phyloP scores from a whole-genome alignment of 2,329 filamentous ascomycete genomes.

The Aspergillus intermedius region DNA sequence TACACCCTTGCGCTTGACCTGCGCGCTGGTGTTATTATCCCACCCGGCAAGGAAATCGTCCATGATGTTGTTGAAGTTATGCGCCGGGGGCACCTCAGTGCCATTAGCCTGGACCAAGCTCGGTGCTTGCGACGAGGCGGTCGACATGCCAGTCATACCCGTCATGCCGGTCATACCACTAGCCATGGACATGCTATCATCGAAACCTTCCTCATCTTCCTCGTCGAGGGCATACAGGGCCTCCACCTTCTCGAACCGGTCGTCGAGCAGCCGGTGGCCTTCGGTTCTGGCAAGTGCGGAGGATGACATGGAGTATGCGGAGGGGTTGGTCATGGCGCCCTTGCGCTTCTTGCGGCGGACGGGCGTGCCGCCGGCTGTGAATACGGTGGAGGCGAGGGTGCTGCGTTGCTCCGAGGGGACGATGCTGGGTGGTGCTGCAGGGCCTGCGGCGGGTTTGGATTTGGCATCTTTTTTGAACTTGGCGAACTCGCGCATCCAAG shows the following conservation, averaged over 20 bases:
- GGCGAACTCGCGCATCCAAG: conserved; percentile 88
- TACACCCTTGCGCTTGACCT: conserved; percentile 38
- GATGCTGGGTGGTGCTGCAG: conserved; percentile 28
- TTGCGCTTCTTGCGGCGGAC: conserved; percentile 84
- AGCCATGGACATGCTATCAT: conserved; percentile 46
- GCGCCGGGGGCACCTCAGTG: conserved; percentile 52
- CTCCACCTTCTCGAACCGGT: conserved; percentile 85
- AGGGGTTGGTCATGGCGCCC: conserved; percentile 81
- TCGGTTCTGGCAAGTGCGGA: conserved; percentile 83
- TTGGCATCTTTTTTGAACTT: conserved; percentile 81
- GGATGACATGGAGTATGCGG: conserved; percentile 85
- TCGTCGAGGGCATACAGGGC: conserved; percentile 66
- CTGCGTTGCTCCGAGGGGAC: conserved; percentile 37
- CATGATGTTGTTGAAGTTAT: conserved; percentile 83
- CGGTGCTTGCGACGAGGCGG: conserved; percentile 54
- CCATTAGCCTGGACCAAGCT: conserved; percentile 39
- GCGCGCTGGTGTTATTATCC: conserved; percentile 37
- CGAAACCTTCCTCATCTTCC: conserved; percentile 42
- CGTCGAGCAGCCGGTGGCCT: conserved; percentile 75
- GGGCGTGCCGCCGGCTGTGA: conserved; percentile 58
- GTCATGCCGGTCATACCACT: conserved; percentile 48
- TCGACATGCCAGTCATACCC: conserved; percentile 50
- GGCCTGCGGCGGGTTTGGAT: conserved; percentile 30
- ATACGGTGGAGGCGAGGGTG: conserved; percentile 40
- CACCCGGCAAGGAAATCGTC: conserved; percentile 78